phyloP scores from a whole-genome alignment of 305 asterid genomes.

The Fraxinus velutina region DNA sequence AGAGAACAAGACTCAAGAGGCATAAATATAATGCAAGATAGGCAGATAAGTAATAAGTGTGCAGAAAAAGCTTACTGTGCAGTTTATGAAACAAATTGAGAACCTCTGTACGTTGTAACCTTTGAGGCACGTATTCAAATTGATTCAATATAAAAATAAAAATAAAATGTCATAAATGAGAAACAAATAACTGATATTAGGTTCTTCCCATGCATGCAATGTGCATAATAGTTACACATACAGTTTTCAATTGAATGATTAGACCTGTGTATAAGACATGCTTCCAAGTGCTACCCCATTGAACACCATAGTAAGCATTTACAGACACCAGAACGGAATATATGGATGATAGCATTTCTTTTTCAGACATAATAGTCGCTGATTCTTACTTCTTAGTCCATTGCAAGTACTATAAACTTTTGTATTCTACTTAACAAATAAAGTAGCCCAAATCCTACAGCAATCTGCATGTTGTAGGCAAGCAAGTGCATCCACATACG shows the following conservation, averaged over 20 bases:
- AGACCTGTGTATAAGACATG: not conserved
- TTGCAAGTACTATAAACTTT: not conserved
- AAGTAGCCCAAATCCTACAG: not conserved
- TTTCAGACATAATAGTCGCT: not conserved
- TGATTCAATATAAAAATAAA: not conserved
- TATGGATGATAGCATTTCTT: not conserved
- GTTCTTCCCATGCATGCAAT: not conserved
- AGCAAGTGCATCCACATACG: conserved; percentile 4
- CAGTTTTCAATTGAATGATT: not conserved
- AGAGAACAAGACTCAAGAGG: not conserved
- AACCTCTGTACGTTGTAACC: not conserved
- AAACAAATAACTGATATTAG: not conserved
- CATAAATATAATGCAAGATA: not conserved
- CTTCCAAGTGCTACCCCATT: not conserved
- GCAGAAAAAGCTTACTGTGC: not conserved
- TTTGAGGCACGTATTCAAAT: not conserved
- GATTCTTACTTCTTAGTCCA: not conserved
- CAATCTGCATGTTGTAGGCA: not conserved
- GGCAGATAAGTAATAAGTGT: not conserved
- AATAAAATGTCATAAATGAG: not conserved
- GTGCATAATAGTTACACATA: not conserved
- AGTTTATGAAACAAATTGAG: not conserved
- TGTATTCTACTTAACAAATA: not conserved
- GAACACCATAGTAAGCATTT: not conserved
- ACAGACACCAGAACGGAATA: not conserved